phyloP scores from a whole-genome alignment of 1,139 yeast species.

The Nakaseomyces glabratus region DNA sequence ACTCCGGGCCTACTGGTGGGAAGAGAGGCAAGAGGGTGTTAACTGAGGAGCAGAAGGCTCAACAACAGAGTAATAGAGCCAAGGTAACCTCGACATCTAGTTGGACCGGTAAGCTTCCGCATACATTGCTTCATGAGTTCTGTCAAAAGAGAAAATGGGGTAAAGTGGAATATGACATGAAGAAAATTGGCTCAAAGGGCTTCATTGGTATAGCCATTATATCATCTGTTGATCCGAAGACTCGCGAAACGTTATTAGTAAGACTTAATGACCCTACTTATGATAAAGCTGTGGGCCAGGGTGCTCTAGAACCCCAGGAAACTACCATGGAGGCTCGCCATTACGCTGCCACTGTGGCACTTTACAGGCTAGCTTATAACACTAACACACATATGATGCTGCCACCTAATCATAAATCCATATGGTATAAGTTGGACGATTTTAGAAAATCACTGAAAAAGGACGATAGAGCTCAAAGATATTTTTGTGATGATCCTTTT shows the following conservation, averaged over 20 bases:
- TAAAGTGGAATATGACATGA: slow-evolving; percentile 70
- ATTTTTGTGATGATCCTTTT: slow-evolving; percentile 69
- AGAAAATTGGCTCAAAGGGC: slow-evolving; percentile 42
- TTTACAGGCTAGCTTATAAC: slow-evolving; percentile 69
- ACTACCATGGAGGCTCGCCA: slow-evolving; percentile 88
- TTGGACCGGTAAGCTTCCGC: slow-evolving; percentile 95
- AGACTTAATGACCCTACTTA: slow-evolving; percentile 52
- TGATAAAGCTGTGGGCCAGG: slow-evolving; percentile 29
- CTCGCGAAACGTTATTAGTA: slow-evolving; percentile 54
- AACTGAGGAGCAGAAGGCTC: slow-evolving; percentile 17
- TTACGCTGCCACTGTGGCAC: slow-evolving; percentile 77
- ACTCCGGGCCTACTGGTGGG: slow-evolving; percentile 2
- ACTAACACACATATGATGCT: slow-evolving; percentile 81
- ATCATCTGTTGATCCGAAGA: slow-evolving; percentile 72
- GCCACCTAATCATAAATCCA: slow-evolving; percentile 69
- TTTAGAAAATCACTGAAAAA: slow-evolving; percentile 42
- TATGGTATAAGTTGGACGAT: slow-evolving; percentile 67
- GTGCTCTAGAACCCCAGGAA: slow-evolving; percentile 50
- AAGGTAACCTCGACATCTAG: slow-evolving; percentile 52
- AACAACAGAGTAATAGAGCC: slow-evolving; percentile 30
- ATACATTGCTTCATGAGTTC: slow-evolving; percentile 73
- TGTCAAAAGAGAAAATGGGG: slow-evolving; percentile 90
- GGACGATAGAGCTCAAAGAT: slow-evolving; percentile 34
- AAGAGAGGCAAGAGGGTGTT: slow-evolving; percentile 10
- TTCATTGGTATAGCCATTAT: slow-evolving; percentile 52